Conservation (phyloP, 306 rosid species). For the Biancaea sappan region DNA sequence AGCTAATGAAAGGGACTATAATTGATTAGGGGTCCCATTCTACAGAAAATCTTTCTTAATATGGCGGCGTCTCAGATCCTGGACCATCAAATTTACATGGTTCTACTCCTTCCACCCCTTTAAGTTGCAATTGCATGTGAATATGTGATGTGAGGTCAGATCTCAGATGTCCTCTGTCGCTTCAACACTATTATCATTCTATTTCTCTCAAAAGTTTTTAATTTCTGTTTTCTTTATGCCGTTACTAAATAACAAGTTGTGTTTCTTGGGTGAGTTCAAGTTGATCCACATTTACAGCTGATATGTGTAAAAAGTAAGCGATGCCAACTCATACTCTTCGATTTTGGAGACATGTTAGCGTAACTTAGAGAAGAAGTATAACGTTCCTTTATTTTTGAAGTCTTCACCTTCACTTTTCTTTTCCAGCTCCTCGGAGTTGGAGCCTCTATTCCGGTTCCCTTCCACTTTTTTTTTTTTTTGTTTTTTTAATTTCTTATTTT, state of each 20-base stretch:
- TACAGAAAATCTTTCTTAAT: not conserved
- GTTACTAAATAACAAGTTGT: not conserved
- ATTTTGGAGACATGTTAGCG: not conserved
- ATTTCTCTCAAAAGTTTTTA: not conserved
- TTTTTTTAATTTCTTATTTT: too few species aligned
- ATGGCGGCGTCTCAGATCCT: not conserved
- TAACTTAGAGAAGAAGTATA: constrained; percentile 5
- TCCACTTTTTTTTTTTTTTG: not conserved
- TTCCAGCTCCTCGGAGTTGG: not conserved
- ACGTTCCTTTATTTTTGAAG: not conserved
- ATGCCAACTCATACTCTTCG: not conserved
- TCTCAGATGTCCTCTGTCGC: not conserved
- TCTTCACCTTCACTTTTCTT: not conserved
- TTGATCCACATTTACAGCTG: not conserved
- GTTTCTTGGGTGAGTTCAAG: not conserved
- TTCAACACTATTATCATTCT: not conserved
- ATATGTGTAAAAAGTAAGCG: not conserved
- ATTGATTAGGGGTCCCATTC: not conserved
- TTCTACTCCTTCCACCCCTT: not conserved
- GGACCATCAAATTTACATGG: not conserved
- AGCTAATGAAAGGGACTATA: not conserved
- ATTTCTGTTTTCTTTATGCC: not conserved
- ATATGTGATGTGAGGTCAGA: not conserved
- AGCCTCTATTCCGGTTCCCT: not conserved
- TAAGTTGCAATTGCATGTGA: not conserved